phyloP scores from a whole-genome alignment of 208 protist genomes.

The Plasmodiophora brassicae region DNA sequence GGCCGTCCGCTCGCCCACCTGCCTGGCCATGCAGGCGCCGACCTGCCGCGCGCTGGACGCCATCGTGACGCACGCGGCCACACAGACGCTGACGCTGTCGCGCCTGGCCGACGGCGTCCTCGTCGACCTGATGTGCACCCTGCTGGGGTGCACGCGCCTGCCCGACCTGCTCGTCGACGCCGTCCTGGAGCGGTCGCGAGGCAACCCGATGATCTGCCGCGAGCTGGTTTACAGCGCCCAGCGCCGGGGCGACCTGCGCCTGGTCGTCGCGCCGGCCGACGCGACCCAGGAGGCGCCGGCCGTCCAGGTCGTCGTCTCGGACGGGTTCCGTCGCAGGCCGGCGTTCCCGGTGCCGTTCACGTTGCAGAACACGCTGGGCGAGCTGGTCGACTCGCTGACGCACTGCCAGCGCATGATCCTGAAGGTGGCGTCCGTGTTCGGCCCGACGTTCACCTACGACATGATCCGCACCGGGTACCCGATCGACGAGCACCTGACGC shows the following conservation, averaged over 20 bases:
- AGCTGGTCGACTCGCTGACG: conserved; percentile 7
- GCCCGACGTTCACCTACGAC: neutral
- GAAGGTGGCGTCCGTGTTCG: neutral
- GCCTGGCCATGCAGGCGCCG: neutral
- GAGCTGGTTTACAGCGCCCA: neutral
- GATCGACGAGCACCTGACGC: neutral
- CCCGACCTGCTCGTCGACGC: neutral
- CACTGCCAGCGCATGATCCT: conserved; percentile 21
- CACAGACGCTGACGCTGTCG: too few species aligned
- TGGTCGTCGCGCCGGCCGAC: neutral
- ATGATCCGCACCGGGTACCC: conserved; percentile 10
- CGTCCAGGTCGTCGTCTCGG: neutral
- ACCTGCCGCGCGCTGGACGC: too few species aligned
- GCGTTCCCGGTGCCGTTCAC: conserved; percentile 18
- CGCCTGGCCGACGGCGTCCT: neutral
- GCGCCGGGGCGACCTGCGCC: neutral
- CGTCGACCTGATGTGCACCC: neutral
- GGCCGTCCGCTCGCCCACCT: neutral
- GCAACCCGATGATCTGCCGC: conserved; percentile 25
- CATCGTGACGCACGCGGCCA: too few species aligned
- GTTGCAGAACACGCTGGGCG: conserved; percentile 6
- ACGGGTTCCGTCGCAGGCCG: neutral
- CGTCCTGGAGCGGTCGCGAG: neutral
- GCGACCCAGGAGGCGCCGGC: neutral
- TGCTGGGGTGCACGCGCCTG: neutral